Base-by-base conservation (phyloP, 2,329 filamentous ascomycete genomes). In the Colletotrichum trifolii region DNA sequence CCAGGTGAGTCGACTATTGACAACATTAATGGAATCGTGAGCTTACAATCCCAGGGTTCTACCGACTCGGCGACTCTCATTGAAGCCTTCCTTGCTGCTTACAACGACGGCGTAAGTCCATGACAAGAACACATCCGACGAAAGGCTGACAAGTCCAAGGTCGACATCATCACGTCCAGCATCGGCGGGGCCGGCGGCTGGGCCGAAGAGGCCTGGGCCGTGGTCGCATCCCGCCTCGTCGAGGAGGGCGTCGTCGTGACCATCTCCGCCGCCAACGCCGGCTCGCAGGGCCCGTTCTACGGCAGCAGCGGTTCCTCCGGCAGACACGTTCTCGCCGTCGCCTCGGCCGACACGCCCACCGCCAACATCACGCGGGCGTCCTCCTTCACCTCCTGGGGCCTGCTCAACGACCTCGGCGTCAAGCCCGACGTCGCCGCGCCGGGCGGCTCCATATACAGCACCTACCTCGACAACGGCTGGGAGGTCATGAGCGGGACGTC, bases 191-290 rank as follows among this genome's bases (percentile, higher is more conserved):
- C 75, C 2, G 73, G 74, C 47, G 82, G 82, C 17, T 81, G 78
- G 69, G 70, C 71, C 13, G 74, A 78, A 42, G 79, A 80, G 15
- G 77, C 79, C 7, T 82, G 77, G 80, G 79, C 80, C 1, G 68
- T 78, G 2, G 71, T 83, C 2, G 77, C 79, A 4, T 78, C 75
- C 33, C 74, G 78, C 3, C 73, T 83, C 36, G 80, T 81, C 12
- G 77, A 80, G 6, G 71, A 79, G 36, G 84, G 84, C 13, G 75
- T 86, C 2, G 79, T 85, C 6, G 78, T 85, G 25, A 79, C 80
- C 11, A 80, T 85, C 25, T 79, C 83, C 1, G 83, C 81, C 6
- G 84, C 84, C 17, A 87, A 87, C 59, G 77, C 80, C 34, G 84
- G 85, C 34, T 73, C 74, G 15, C 71, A 74, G 9, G 85, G 84